Conservation (phyloP, 2,329 filamentous ascomycete genomes). For the Venturia carpophila region DNA sequence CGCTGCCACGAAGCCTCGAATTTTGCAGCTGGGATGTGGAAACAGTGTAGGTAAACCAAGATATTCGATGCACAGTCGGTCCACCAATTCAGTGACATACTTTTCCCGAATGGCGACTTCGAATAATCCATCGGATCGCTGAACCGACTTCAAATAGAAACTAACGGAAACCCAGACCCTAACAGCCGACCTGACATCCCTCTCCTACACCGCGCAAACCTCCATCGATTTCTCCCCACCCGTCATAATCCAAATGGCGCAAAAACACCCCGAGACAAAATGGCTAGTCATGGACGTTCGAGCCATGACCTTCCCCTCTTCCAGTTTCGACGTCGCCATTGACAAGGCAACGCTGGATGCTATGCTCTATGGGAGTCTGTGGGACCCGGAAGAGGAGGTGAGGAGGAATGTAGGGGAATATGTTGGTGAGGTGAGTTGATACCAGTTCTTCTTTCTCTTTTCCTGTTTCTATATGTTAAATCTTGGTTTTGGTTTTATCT, state of each 20-base stretch:
- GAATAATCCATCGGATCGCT: no score
- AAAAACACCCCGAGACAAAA: conserved; percentile 36
- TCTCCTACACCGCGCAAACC: conserved; percentile 31
- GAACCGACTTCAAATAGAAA: no score
- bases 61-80: no score
- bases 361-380: conserved; percentile 29
- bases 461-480: no score
- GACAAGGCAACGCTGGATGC: conserved; percentile 30
- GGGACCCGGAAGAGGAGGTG: conserved; percentile 27
- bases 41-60: conserved; percentile 40
- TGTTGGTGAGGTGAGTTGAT: conserved; percentile 20
- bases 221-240: conserved; percentile 44
- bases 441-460: background rate
- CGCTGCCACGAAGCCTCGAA: conserved; percentile 21
- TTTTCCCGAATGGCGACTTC: no score
- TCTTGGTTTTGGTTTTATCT: no score
- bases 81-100: no score
- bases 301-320: conserved; percentile 33
- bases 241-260: conserved; percentile 43
- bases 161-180: conserved; percentile 35
- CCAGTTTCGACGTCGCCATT: conserved; percentile 45
- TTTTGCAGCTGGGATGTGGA: conserved; percentile 49
- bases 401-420: conserved; percentile 24
- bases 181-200: conserved; percentile 37
- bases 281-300: conserved; percentile 46